Conservation (phyloP, 345 rosid genomes). For the Cardamine occulta region DNA sequence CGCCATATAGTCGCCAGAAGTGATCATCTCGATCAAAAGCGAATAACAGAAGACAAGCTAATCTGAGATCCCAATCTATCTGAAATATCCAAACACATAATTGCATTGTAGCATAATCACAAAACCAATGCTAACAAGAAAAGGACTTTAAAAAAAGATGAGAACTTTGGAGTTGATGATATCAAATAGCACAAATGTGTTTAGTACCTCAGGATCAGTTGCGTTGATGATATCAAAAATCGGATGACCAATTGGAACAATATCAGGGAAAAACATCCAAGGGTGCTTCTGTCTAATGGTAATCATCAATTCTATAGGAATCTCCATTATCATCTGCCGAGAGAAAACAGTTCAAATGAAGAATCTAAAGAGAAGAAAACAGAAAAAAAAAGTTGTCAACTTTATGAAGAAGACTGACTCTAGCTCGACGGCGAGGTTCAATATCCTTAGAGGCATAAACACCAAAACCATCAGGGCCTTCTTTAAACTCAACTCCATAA, state of each 20-base stretch:
- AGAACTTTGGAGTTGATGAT: constrained; percentile 9
- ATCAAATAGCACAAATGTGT: background rate
- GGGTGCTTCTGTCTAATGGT: constrained; percentile 85
- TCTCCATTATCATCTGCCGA: constrained; percentile 87
- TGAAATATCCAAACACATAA: constrained; percentile 47
- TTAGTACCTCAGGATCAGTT: constrained; percentile 79
- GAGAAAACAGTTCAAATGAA: constrained; percentile 13
- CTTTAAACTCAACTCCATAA: constrained; percentile 86
- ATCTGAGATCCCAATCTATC: constrained; percentile 95
- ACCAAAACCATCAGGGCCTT: constrained; percentile 90
- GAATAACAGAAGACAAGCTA: constrained; percentile 86
- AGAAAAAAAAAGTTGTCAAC: constrained; percentile 9
- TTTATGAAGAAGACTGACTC: constrained; percentile 56
- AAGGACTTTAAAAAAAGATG: background rate
- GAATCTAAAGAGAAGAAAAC: background rate
- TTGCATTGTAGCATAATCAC: background rate
- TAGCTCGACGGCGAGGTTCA: constrained; percentile 81
- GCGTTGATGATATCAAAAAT: constrained; percentile 92
- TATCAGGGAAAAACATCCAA: constrained; percentile 98
- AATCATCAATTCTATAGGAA: constrained; percentile 88
- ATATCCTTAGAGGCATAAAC: constrained; percentile 92
- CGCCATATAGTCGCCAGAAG: constrained; percentile 93
- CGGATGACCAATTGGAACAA: constrained; percentile 89
- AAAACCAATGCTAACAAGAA: constrained; percentile 9
- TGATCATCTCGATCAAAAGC: constrained; percentile 76